phyloP scores from a whole-genome alignment of 2,329 filamentous ascomycete genomes.

The Paecilomyces formosus region DNA sequence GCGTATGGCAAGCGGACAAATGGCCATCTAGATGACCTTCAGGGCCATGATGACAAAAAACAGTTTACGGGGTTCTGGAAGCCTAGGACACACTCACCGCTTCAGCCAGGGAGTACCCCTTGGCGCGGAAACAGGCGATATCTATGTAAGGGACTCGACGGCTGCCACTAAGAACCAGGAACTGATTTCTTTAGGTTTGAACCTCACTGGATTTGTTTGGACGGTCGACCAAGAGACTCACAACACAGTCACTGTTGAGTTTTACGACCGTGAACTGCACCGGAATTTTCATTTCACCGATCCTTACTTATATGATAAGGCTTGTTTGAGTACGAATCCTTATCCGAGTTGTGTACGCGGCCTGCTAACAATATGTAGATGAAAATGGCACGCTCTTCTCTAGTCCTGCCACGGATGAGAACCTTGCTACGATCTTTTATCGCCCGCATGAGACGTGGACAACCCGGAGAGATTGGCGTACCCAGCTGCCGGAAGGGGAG shows the following conservation, averaged over 20 bases:
- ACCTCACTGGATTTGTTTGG: slow-evolving; percentile 91
- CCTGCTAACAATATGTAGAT: slow-evolving; percentile 34
- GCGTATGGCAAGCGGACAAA: slow-evolving; percentile 56
- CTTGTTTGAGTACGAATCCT: slow-evolving; percentile 60
- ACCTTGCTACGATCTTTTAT: slow-evolving; percentile 84
- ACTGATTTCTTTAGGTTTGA: slow-evolving; percentile 49
- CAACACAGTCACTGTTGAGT: slow-evolving; percentile 92
- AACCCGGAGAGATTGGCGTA: slow-evolving; percentile 81
- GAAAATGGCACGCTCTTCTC: slow-evolving; percentile 82
- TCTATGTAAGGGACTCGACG: slow-evolving; percentile 50
- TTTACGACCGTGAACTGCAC: slow-evolving; percentile 89
- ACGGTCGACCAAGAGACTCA: slow-evolving; percentile 92
- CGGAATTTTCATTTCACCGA: slow-evolving; percentile 97
- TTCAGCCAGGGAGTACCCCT: slow-evolving; percentile 90
- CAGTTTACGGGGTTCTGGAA: slow-evolving; percentile 41
- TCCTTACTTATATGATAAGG: slow-evolving; percentile 91
- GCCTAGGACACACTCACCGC: slow-evolving; percentile 70
- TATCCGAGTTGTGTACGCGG: neutral
- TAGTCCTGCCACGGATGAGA: slow-evolving; percentile 59
- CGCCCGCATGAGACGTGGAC: slow-evolving; percentile 97
- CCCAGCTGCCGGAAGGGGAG: slow-evolving; percentile 79
- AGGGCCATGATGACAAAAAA: slow-evolving; percentile 45
- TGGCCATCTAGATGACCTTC: slow-evolving; percentile 38
- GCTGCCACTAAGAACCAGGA: neutral
- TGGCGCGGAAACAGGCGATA: slow-evolving; percentile 95